A percentile compares a stretch with the other conserved stretches of the same genome.
phyloP scores from a whole-genome alignment of 306 rosid genomes.

The Herpetospermum pedunculosum region DNA sequence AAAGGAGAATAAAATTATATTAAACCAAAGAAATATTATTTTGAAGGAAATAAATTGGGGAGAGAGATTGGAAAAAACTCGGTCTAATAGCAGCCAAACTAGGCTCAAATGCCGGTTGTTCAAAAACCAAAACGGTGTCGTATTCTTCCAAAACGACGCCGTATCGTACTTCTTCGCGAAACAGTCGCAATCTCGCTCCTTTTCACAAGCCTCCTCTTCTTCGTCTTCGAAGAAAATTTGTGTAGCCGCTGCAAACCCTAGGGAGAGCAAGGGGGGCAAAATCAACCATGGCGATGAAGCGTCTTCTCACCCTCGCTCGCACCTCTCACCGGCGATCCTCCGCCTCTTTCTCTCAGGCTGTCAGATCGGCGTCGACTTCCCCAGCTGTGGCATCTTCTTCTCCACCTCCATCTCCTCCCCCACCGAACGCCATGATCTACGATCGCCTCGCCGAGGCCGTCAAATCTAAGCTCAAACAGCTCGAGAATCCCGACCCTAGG shows the following conservation, averaged over 20 bases:
- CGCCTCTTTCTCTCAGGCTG: constrained; percentile 15
- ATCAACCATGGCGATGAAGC: constrained; percentile 57
- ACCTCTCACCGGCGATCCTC: constrained; percentile 30
- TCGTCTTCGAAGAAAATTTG: background rate
- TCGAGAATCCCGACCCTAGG: constrained; percentile 76
- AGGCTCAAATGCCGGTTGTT: background rate
- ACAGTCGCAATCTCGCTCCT: background rate
- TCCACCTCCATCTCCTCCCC: constrained; percentile 45
- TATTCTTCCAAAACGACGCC: background rate
- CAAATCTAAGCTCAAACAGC: constrained; percentile 49
- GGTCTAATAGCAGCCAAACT: constrained; percentile 1
- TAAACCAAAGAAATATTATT: too few relatives aligned
- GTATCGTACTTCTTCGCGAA: background rate
- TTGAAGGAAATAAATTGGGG: background rate
- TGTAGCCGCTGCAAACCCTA: constrained; percentile 38
- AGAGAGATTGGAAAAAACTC: background rate
- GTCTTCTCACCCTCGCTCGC: constrained; percentile 57
- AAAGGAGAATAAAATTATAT: too few relatives aligned
- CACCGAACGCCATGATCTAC: constrained; percentile 78
- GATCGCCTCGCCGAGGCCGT: constrained; percentile 77
- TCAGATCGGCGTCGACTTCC: constrained; percentile 34
- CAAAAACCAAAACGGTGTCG: background rate
- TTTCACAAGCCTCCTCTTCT: background rate
- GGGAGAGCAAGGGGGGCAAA: constrained; percentile 8
- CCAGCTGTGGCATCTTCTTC: constrained; percentile 32